Evolutionary conservation across 805 yeast genomes (phyloP).

Genomic region (Kuraishia cidri): DNA sequence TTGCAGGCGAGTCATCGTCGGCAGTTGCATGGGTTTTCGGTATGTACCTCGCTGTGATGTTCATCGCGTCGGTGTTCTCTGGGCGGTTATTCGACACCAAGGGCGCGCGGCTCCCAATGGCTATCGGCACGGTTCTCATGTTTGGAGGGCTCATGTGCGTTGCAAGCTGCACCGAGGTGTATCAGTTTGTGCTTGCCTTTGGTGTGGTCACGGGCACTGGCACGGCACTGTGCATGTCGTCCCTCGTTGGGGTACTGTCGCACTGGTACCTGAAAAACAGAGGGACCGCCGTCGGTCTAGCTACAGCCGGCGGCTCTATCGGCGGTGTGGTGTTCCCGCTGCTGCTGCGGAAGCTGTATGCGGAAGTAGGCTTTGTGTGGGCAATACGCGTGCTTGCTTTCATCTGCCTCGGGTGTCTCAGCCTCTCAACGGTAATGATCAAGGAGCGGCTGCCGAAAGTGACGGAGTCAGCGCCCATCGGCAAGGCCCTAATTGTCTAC

Average conservation of each 20-base stretch:
- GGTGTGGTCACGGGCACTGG: slow-evolving; percentile 30
- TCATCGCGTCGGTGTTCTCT: slow-evolving; percentile 36
- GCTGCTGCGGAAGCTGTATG: slow-evolving; percentile 33
- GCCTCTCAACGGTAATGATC: slow-evolving; percentile 22
- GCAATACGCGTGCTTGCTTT: slow-evolving; percentile 41
- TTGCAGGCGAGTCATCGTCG: slow-evolving; percentile 32
- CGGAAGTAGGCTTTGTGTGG: slow-evolving; percentile 50
- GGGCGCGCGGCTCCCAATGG: slow-evolving; percentile 35
- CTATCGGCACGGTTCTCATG: slow-evolving; percentile 28
- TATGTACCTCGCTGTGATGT: slow-evolving; percentile 38
- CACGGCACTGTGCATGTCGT: slow-evolving; percentile 31
- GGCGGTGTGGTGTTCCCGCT: slow-evolving; percentile 61
- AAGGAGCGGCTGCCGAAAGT: slow-evolving; percentile 17
- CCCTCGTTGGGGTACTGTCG: slow-evolving; percentile 34
- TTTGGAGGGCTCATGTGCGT: slow-evolving; percentile 40
- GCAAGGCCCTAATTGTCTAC: no score
- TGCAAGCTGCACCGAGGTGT: slow-evolving; percentile 29
- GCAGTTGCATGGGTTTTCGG: slow-evolving; percentile 61
- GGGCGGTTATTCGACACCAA: slow-evolving; percentile 51
- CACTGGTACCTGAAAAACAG: slow-evolving; percentile 34
- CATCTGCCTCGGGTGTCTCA: slow-evolving; percentile 12
- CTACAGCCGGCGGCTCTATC: slow-evolving; percentile 48
- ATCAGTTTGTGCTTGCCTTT: slow-evolving; percentile 32
- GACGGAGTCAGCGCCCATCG: slow-evolving; percentile 5
- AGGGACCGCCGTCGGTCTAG: slow-evolving; percentile 23